Base-by-base conservation (phyloP, 139 green algal genomes). In the Chlamydomonas incerta region DNA sequence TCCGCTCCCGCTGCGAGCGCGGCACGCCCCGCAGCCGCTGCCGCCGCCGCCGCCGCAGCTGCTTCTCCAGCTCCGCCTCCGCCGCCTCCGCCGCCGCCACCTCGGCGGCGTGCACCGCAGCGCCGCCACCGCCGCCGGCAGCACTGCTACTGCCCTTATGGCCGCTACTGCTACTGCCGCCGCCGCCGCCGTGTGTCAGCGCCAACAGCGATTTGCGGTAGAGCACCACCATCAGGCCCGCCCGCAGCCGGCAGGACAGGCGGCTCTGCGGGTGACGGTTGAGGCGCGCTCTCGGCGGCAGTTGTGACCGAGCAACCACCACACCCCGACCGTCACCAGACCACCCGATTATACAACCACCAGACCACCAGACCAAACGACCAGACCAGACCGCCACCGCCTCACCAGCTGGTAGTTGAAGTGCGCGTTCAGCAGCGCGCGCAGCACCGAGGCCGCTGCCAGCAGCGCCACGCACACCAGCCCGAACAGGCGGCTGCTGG, bases 321-420 rank as follows among this genome's bases (percentile, higher is more conserved):
- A n/a, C n/a, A n/a, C n/a, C n/a, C n/a, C n/a, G n/a, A n/a, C n/a
- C n/a, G n/a, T n/a, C n/a, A n/a, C n/a, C n/a, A n/a, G n/a, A n/a
- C n/a, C n/a, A n/a, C n/a, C n/a, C n/a, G n/a, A n/a, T n/a, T n/a
- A n/a, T n/a, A n/a, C n/a, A 3, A 10, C 60, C 26, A 33, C 60
- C 60, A 68, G 26, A 11, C 60, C 23, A 29, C 63, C 63, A 35
- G 28, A 69, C 63, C 55, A 60, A 10, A 2, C 55, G 55, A 24
- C 60, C 60, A 66, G 60, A 4, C 72, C 72, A 75, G 73, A 11
- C 31, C 50, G 65, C n/a, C n/a, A n/a, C n/a, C n/a, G 11, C 18
- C 87, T 26, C 71, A 88, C 87, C 86, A 94, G 71, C 35, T 80
- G 75, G 76, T 92, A 98, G 88, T 87, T 92, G 89, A 95, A 98